Percentiles rank a stretch among this genome's conserved stretches.
phyloP scores from a whole-genome alignment of 164 flowering plant genomes.

The Magnolia changhungtana region DNA sequence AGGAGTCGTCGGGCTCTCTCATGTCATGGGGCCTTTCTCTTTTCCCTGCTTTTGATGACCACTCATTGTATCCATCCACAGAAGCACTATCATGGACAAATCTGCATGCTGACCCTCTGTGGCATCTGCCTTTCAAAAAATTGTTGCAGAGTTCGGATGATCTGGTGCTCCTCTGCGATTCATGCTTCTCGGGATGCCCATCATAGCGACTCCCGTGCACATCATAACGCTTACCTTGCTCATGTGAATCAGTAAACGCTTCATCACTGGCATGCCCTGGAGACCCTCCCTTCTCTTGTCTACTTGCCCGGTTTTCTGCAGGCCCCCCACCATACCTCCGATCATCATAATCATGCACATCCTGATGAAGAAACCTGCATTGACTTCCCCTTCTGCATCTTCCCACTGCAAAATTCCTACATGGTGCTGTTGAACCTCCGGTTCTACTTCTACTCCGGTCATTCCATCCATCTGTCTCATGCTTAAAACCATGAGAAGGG shows the following conservation, averaged over 20 bases:
- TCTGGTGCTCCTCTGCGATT: slow-evolving; percentile 21
- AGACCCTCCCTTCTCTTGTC: slow-evolving; percentile 30
- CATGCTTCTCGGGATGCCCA: slow-evolving; percentile 26
- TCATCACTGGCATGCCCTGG: slow-evolving; percentile 23
- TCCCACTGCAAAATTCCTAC: slow-evolving; percentile 66
- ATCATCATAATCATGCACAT: slow-evolving; percentile 30
- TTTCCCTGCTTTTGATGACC: slow-evolving; percentile 11
- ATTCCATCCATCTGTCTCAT: slow-evolving; percentile 36
- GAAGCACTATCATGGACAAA: slow-evolving; percentile 42
- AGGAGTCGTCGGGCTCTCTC: slow-evolving; percentile 28
- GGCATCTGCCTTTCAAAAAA: slow-evolving; percentile 44
- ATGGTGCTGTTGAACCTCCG: slow-evolving; percentile 26
- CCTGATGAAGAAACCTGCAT: slow-evolving; percentile 60
- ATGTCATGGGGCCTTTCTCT: slow-evolving; percentile 36
- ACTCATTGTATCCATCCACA: slow-evolving; percentile 26
- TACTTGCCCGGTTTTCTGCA: slow-evolving; percentile 32
- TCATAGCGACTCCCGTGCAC: slow-evolving; percentile 17
- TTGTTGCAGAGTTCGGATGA: slow-evolving; percentile 32
- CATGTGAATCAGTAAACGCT: slow-evolving; percentile 14
- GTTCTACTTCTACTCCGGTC: slow-evolving; percentile 44
- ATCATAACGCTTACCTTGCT: slow-evolving; percentile 24
- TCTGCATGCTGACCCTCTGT: slow-evolving; percentile 52
- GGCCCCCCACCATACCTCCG: slow-evolving; percentile 21
- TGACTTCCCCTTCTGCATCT: slow-evolving; percentile 51
- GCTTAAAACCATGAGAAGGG: slow-evolving; percentile 39